These are phyloP conservation scores for Populus pruinosa DNA, from an alignment of 345 rosid genomes.

Conservation along the genomic window DNA sequence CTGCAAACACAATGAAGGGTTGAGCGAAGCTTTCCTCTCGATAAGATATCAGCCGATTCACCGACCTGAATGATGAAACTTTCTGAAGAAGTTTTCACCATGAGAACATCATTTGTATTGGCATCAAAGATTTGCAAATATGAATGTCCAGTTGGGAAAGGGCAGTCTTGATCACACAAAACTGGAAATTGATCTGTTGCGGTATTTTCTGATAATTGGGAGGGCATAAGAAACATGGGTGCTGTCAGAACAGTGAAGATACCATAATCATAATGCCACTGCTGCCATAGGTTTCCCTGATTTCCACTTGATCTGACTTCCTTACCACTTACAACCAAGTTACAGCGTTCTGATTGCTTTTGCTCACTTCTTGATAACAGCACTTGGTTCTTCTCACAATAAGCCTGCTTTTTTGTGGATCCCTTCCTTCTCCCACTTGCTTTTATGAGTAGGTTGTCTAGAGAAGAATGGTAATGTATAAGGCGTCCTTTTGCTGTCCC, in stretches of 20 bases:
- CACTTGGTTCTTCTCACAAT: slow-evolving; percentile 12
- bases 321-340: slow-evolving; percentile 17
- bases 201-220: slow-evolving; percentile 16
- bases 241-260: slow-evolving; percentile 82
- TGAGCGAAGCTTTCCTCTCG: slow-evolving; percentile 65
- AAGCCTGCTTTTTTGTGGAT: slow-evolving; percentile 22
- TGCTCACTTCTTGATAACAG: slow-evolving; percentile 14
- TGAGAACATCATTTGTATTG: slow-evolving; percentile 39
- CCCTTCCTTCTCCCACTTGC: slow-evolving; percentile 33
- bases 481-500: slow-evolving; percentile 79
- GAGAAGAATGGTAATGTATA: slow-evolving; percentile 75
- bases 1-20: slow-evolving; percentile 79
- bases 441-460: slow-evolving; percentile 44
- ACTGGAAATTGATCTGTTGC: slow-evolving; percentile 4
- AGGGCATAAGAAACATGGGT: slow-evolving; percentile 60
- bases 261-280: slow-evolving; percentile 94
- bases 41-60: slow-evolving; percentile 77
- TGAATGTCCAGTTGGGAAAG: slow-evolving; percentile 43
- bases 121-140: slow-evolving; percentile 62
- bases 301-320: slow-evolving; percentile 21
- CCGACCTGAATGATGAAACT: slow-evolving; percentile 84
- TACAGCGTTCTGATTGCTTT: slow-evolving; percentile 13
- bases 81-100: slow-evolving; percentile 71
- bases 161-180: slow-evolving; percentile 33
- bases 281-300: slow-evolving; percentile 65